Base-by-base conservation (phyloP, 1,284 basidiomycete genomes). In the Ganoderma lingzhi region DNA sequence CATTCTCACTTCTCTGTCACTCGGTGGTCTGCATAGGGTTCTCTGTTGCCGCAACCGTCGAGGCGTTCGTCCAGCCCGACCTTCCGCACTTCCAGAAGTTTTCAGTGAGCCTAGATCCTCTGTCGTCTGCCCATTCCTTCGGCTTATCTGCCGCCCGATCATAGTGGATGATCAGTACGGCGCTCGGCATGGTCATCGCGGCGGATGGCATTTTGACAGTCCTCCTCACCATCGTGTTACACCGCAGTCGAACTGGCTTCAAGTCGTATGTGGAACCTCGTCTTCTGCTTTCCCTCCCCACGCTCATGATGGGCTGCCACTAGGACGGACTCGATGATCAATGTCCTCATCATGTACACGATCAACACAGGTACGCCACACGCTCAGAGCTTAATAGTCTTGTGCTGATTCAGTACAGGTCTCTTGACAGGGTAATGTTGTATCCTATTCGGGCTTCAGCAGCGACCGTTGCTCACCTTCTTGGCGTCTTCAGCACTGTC, bases 311-410 rank as follows among this genome's bases (percentile, higher is more conserved):
- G 6, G 15, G 10, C 30, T 28, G 48, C 9, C 23, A 2, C 42
- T 44, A 55, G 28, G 12, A 55, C 53, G 30, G 53, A 55, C 53
- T 55, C 53, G 53, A 55, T 55, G 53, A 55, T 55, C 30, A 55
- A 55, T 23, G 53, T 55, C 28, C 53, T 56, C 53, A 56, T 56
- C 53, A 56, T 56, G 53, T 56, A 56, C 53, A 56, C 53, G 6
- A 56, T 56, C 53, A 56, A 56, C 53, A 56, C 53, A 10, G 53
- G 53, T 56, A 19, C 14, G 53, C 14, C 53, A 17, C 30, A 19
- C 17, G 53, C 28, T 17, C 30, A 32, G 6, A 56, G 53, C 17
- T 15, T 19, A 6, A 9, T 6, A 6, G 8, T 32, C 53, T 32
- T 19, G 30, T 0, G 14, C 30, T 56, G 17, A 56, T 17, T 56